Conservation (phyloP, 129 eudicot species). For the Calendula officinalis region DNA sequence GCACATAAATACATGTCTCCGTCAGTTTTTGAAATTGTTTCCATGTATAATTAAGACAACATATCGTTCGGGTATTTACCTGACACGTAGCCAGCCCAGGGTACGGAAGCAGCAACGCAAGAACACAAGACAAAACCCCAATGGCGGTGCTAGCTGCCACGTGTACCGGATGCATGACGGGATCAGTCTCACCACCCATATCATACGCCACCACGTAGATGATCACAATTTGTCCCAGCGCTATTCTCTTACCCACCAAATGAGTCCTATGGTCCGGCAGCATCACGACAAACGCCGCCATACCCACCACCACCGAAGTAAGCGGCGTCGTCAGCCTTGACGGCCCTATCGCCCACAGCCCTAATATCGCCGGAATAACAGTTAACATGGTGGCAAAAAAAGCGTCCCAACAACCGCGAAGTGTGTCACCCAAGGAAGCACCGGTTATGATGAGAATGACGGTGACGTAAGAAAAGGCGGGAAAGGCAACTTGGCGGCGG, state of each 20-base stretch:
- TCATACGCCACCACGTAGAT: conserved; percentile 62
- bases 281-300: conserved; percentile 64
- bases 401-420: conserved; percentile 71
- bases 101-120: conserved; percentile 77
- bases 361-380: conserved; percentile 57
- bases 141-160: conserved; percentile 82
- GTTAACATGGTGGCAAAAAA: conserved; percentile 48
- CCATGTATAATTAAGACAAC: background rate
- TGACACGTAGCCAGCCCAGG: conserved; percentile 65
- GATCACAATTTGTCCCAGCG: conserved; percentile 82
- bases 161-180: conserved; percentile 78
- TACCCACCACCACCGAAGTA: conserved; percentile 46
- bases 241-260: conserved; percentile 69
- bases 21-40: background rate
- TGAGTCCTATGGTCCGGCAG: conserved; percentile 53
- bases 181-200: conserved; percentile 46
- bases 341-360: conserved; percentile 57
- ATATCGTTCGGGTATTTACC: conserved; percentile 38
- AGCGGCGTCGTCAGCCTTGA: conserved; percentile 37
- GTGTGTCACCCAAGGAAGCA: conserved; percentile 78
- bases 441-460: conserved; percentile 64
- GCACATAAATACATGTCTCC: too few species aligned
- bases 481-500: conserved; percentile 48
- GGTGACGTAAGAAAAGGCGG: conserved; percentile 81
- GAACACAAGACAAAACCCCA: conserved; percentile 75